Evolutionary conservation across 1,284 basidiomycete genomes (phyloP), one percentile per base, ranked within the genome.

Genomic region (Trichosporon faecale): DNA sequence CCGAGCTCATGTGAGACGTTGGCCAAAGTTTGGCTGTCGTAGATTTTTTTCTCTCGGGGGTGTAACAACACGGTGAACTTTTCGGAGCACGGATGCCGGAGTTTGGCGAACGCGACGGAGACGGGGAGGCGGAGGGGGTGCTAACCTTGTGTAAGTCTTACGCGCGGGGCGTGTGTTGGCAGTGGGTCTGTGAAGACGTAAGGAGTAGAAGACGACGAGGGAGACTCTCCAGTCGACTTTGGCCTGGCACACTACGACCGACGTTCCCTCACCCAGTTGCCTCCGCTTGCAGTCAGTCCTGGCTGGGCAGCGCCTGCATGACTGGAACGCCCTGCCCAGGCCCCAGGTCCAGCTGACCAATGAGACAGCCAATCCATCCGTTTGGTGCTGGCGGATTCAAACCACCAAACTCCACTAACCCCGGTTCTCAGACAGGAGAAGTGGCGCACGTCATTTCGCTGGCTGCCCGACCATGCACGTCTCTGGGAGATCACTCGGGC

Each of bases 131-230:
- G 55, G 37, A 8, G 66, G 21, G 25, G 49, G 40, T 71, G 67
- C 70, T 71, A 65, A 71, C 70, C 70, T 68, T 68, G 67, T 66
- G 64, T 57, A 31, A 66, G 64, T 31, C 49, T 55, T 71, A 71
- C 70, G 70, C 70, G 67, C 70, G 33, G 52, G 37, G 70, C 69
- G 69, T 67, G 31, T 33, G 57, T 44, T 37, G 40, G 55, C n/a
- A 61, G 70, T 71, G 70, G 66, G 70, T 71, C 70, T 66, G 64
- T 61, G 65, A 66, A 66, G 57, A 61, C 57, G 57, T 61, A 61
- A 61, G 57, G 57, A 61, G 57, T 29, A 68, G 66, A 66, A 67
- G 66, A 70, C 70, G 70, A 66, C 67, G 67, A 68, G 70, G 52
- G 63, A 66, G 64, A 66, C 37, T 40, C 29, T 27, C 14, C 35